Conservation (phyloP, 2,329 filamentous ascomycete species). For the Sporothrix humicola region DNA sequence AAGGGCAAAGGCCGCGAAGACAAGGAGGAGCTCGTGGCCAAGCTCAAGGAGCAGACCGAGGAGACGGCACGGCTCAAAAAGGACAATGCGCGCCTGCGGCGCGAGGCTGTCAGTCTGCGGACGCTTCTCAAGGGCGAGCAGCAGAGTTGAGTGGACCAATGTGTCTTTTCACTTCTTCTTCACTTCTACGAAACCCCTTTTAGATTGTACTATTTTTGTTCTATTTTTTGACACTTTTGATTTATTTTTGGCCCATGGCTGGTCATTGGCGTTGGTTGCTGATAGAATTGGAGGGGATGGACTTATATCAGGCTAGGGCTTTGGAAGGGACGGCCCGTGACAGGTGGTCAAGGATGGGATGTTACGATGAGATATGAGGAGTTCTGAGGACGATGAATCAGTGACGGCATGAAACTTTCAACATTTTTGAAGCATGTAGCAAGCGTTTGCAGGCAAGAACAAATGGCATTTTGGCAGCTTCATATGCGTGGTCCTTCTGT, state of each 20-base stretch:
- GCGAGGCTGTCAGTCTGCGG: slow-evolving; percentile 77
- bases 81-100: slow-evolving; percentile 82
- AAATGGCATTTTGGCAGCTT: not conserved
- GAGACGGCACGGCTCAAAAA: slow-evolving; percentile 79
- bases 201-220: slow-evolving; percentile 22
- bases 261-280: slow-evolving; percentile 29
- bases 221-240: not conserved
- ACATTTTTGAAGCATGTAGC: not conserved
- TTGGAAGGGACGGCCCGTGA: not conserved
- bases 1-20: slow-evolving; percentile 75
- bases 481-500: no score
- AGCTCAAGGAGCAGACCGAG: slow-evolving; percentile 75
- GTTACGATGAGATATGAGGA: slow-evolving; percentile 10
- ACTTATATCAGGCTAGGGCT: not conserved
- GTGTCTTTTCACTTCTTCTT: not conserved
- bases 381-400: not conserved
- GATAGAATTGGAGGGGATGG: slow-evolving; percentile 1
- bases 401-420: not conserved
- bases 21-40: slow-evolving; percentile 75
- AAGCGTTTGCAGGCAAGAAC: not conserved
- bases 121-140: slow-evolving; percentile 57
- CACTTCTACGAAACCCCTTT: not conserved
- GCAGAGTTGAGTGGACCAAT: not conserved
- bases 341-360: not conserved
- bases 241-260: not conserved